Evolutionary conservation across 805 yeast species (phyloP).

Genomic region (Ogataea zsoltii): DNA sequence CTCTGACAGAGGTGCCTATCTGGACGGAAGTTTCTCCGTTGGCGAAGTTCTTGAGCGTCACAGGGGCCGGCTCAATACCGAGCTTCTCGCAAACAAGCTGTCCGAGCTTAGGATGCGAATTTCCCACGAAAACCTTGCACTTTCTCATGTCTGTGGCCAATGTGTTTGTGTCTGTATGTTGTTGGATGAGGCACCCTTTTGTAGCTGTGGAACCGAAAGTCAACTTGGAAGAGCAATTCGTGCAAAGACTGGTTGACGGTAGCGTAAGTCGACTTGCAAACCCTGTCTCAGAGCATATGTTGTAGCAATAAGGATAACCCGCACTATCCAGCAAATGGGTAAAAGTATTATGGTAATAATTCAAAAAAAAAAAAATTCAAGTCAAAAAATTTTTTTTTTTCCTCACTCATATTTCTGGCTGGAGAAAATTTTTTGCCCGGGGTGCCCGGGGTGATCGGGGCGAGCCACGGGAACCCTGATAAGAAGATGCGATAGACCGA

Average conservation of each 20-base stretch:
- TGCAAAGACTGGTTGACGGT: too few species aligned
- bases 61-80: conserved; percentile 93
- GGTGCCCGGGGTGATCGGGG: too few species aligned
- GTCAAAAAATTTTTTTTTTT: too few species aligned
- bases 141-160: conserved; percentile 67
- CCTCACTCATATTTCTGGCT: too few species aligned
- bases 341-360: too few species aligned
- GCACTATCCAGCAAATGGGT: too few species aligned
- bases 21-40: conserved; percentile 98
- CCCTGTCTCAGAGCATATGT: too few species aligned
- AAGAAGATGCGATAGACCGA: too few species aligned
- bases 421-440: too few species aligned
- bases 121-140: conserved; percentile 95
- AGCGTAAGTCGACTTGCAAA: too few species aligned
- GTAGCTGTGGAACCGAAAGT: neutral
- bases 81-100: conserved; percentile 83
- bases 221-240: neutral
- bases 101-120: conserved; percentile 95
- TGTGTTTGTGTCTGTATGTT: neutral
- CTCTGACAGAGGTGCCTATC: conserved; percentile 92
- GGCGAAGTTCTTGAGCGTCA: conserved; percentile 86
- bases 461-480: too few species aligned
- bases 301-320: neutral
- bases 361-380: too few species aligned
- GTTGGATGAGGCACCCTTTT: neutral